Evolutionary conservation across 768 basidiomycete genomes (phyloP).

Genomic region (Leccinum longicurvipes): DNA sequence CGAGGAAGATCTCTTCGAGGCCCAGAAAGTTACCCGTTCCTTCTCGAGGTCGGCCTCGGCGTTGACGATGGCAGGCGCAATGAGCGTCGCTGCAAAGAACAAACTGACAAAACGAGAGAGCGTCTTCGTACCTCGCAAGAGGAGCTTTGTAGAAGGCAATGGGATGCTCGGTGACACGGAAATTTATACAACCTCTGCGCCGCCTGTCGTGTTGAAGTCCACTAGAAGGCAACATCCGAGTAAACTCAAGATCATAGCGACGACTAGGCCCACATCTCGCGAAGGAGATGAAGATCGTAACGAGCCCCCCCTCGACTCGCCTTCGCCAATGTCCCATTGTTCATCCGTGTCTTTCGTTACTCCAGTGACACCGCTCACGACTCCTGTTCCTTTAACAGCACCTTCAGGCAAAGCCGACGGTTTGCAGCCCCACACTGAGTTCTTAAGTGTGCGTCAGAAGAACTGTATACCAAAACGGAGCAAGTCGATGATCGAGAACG

Average conservation of each 20-base stretch:
- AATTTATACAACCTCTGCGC: background rate
- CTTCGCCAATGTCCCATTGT: constrained; percentile 41
- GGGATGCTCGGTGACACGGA: constrained; percentile 18
- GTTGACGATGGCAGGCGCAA: constrained; percentile 54
- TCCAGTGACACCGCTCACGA: constrained; percentile 23
- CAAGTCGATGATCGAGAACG: constrained; percentile 59
- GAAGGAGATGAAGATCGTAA: constrained; percentile 25
- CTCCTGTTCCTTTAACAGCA: constrained; percentile 12
- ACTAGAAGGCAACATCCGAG: constrained; percentile 25
- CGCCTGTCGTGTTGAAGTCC: constrained; percentile 9
- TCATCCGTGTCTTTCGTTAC: constrained; percentile 31
- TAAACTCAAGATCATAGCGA: constrained; percentile 29
- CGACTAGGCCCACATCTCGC: constrained; percentile 15
- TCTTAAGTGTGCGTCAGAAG: constrained; percentile 20
- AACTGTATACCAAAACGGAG: constrained; percentile 39
- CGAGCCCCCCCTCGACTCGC: constrained; percentile 26
- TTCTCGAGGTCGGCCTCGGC: constrained; percentile 58
- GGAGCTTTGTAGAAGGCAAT: constrained; percentile 39
- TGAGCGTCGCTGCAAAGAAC: constrained; percentile 51
- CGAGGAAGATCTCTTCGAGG: constrained; percentile 63
- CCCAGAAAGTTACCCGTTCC: constrained; percentile 41
- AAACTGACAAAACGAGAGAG: constrained; percentile 68
- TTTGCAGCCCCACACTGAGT: constrained; percentile 28
- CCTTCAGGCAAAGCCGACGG: constrained; percentile 10
- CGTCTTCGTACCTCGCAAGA: constrained; percentile 60